Conservation (phyloP, 352 stramenopile species). For the Proteromonas lacertae region DNA sequence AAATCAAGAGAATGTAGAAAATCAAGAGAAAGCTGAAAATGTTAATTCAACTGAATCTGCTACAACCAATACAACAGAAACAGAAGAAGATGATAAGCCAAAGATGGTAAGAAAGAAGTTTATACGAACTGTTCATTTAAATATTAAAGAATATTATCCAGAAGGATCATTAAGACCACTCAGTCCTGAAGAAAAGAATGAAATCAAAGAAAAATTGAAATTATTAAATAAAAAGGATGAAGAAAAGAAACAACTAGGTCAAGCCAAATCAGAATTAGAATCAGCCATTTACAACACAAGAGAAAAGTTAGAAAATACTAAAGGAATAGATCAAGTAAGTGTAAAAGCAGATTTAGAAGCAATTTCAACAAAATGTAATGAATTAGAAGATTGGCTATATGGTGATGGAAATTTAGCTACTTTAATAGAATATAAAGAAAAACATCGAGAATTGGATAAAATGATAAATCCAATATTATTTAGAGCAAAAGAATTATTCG, state of each 20-base stretch:
- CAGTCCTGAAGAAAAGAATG: slow-evolving; percentile 19
- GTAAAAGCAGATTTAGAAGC: slow-evolving; percentile 33
- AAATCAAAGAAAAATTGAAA: too few relatives aligned
- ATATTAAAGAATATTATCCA: slow-evolving; percentile 30
- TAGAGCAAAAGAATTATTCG: slow-evolving; percentile 22
- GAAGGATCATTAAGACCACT: slow-evolving; percentile 24
- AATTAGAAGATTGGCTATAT: slow-evolving; percentile 34
- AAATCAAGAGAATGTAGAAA: slow-evolving; percentile 20
- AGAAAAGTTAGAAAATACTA: slow-evolving; percentile 59
- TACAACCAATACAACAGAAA: slow-evolving; percentile 7
- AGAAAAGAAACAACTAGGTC: too few relatives aligned
- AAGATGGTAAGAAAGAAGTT: slow-evolving; percentile 28
- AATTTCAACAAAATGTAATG: slow-evolving; percentile 17
- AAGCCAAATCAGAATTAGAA: too few relatives aligned
- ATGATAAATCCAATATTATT: slow-evolving; percentile 17
- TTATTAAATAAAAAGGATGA: too few relatives aligned
- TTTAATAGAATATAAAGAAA: slow-evolving; percentile 24
- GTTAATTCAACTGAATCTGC: not conserved
- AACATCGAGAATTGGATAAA: slow-evolving; percentile 7
- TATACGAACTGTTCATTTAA: slow-evolving; percentile 30
- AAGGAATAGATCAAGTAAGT: slow-evolving; percentile 26
- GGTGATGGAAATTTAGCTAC: slow-evolving; percentile 29
- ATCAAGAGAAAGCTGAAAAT: too few relatives aligned
- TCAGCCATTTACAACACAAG: too few relatives aligned
- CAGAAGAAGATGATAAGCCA: slow-evolving; percentile 8